phyloP scores from a whole-genome alignment of 1,284 basidiomycete species.

The Malassezia nana region DNA sequence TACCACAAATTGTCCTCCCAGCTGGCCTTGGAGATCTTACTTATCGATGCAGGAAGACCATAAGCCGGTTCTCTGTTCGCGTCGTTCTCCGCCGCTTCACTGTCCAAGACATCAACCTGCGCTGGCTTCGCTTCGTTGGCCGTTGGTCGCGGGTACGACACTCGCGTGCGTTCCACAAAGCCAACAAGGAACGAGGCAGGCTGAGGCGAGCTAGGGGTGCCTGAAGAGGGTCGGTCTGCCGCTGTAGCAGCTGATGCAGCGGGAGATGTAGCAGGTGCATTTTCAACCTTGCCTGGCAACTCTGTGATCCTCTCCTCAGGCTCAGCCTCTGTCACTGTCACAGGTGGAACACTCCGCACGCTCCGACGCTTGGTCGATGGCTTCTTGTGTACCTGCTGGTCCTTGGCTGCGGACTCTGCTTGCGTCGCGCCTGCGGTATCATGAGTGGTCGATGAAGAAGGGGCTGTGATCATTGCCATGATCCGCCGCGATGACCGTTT shows the following conservation, averaged over 20 bases:
- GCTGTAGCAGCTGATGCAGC: not conserved
- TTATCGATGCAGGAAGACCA: not conserved
- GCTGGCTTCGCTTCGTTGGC: not conserved
- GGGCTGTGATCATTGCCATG: not conserved
- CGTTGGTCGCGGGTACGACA: not conserved
- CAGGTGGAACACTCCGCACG: not conserved
- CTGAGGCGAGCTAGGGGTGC: not conserved
- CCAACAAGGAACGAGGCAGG: not conserved
- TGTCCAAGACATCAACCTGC: not conserved
- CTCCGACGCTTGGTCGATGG: not conserved
- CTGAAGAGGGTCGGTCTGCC: not conserved
- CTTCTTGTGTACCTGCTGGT: not conserved
- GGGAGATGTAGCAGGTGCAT: not conserved
- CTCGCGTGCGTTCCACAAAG: not conserved
- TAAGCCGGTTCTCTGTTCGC: not conserved
- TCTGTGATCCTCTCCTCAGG: not conserved
- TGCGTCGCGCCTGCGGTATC: too few relatives aligned
- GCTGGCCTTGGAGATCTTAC: slow-evolving; percentile 4
- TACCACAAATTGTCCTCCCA: slow-evolving; percentile 19
- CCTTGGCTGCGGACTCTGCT: not conserved
- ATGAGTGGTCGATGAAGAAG: too few relatives aligned
- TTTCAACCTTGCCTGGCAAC: not conserved
- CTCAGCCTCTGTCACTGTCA: not conserved
- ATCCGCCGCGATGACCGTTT: not conserved
- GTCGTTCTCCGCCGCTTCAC: not conserved